Evolutionary conservation across 192 early-diverging fungal species (phyloP).

Genomic region (Podila clonocystis): DNA sequence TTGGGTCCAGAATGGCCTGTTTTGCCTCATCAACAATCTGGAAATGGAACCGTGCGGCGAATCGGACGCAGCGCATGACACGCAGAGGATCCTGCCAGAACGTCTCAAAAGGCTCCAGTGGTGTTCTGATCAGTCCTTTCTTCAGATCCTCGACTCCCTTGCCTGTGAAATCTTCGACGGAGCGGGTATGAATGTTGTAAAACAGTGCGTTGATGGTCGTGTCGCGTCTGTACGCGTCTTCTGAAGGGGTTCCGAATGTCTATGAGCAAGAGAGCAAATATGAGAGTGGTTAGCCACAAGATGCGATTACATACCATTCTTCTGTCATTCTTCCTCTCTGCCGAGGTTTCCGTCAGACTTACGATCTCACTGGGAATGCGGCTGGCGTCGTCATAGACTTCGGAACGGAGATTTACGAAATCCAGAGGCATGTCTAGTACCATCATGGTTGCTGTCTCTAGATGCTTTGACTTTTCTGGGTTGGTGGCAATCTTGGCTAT

Average conservation of each 20-base stretch:
- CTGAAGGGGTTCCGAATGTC: slow-evolving; percentile 87
- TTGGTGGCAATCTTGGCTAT: slow-evolving; percentile 91
- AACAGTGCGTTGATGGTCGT: slow-evolving; percentile 98
- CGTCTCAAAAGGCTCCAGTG: slow-evolving; percentile 87
- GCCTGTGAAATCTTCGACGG: slow-evolving; percentile 90
- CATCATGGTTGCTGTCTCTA: slow-evolving; percentile 94
- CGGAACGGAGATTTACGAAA: slow-evolving; percentile 96
- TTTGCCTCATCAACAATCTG: slow-evolving; percentile 74
- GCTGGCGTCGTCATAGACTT: slow-evolving; percentile 84
- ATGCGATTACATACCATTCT: too few relatives aligned
- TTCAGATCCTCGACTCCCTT: slow-evolving; percentile 80
- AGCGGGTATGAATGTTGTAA: slow-evolving; percentile 89
- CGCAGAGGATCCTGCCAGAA: slow-evolving; percentile 96
- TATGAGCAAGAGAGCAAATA: not conserved
- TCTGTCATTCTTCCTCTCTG: too few relatives aligned
- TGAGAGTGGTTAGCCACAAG: not conserved
- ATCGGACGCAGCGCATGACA: slow-evolving; percentile 92
- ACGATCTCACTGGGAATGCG: slow-evolving; percentile 80
- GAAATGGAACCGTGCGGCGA: slow-evolving; percentile 92
- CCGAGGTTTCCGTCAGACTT: not conserved
- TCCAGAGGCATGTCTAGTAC: slow-evolving; percentile 85
- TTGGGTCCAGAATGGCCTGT: slow-evolving; percentile 60
- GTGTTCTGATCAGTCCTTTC: slow-evolving; percentile 84
- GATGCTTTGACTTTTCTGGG: slow-evolving; percentile 96
- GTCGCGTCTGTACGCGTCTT: slow-evolving; percentile 96